Evolutionary conservation across 202 grass and related monocot species (phyloP), one percentile per base, ranked within the genome.

Genomic region (Carex arenaria): DNA sequence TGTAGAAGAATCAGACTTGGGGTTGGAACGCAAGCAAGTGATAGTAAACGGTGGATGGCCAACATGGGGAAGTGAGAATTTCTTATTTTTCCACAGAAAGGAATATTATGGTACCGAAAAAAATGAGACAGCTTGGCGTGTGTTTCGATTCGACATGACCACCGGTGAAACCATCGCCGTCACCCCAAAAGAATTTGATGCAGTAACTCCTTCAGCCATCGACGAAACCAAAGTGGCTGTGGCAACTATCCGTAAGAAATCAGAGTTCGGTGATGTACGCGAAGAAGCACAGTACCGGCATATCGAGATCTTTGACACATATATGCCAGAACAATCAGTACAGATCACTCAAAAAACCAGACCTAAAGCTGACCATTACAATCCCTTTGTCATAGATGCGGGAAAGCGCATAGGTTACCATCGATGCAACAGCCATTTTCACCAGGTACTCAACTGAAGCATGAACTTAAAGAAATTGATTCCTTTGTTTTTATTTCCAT

Each of bases 41-140:
- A 28, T 88, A 40, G 19, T 2, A 79, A 23, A 91, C 17, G 90
- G 43, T 5, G 90, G 90, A 0, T 91, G 90, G 90, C 87, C 90
- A 2, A 82, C 81, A 12, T 91, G 90, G 89, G 90, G 62, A 47
- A 86, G 90, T 82, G 90, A 89, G 1, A 30, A 84, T 42, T 17
- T 85, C 17, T 19, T 91, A 55, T 91, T 91, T 62, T 91, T 91
- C 68, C 90, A 91, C 40, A 23, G 87, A 0, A 82, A 40, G 3
- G 0, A 71, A 13, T 73, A 73, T 52, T 52, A 52, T 49, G 2
- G 11, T 52, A 8, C 69, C 69, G 17, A 28, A 52, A 20, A 49
- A 15, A 19, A 73, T 8, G 34, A 40, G 1, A 40, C 18, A 13
- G 67, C 3, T 1, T 91, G 90, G 90, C 82, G 47, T 32, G 87